Evolutionary conservation across 345 rosid genomes (phyloP).

Genomic region (Gossypium ekmanianum): DNA sequence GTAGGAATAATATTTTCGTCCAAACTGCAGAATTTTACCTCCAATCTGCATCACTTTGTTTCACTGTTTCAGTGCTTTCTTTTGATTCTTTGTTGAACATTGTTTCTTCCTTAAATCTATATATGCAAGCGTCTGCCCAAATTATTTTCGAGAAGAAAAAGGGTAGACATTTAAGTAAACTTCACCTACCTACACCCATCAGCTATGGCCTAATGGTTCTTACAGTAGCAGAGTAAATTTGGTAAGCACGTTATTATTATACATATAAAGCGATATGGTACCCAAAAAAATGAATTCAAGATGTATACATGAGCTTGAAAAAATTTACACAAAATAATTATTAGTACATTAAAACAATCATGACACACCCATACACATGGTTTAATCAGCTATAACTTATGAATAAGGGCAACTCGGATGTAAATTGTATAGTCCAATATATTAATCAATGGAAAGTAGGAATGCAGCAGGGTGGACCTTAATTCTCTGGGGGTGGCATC

Average conservation of each 20-base stretch:
- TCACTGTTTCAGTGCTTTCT: not conserved
- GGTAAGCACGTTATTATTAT: too few species aligned
- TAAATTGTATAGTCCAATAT: not conserved
- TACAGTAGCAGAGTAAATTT: too few species aligned
- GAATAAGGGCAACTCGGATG: not conserved
- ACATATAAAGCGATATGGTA: not conserved
- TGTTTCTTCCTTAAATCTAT: not conserved
- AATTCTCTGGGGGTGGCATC: slow-evolving; percentile 28
- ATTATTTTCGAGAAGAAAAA: too few species aligned
- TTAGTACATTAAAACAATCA: not conserved
- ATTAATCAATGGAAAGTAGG: not conserved
- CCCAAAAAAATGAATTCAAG: not conserved
- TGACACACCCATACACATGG: not conserved
- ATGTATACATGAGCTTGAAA: not conserved
- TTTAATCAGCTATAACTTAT: not conserved
- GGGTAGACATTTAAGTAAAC: too few species aligned
- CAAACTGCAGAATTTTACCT: not conserved
- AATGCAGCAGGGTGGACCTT: not conserved
- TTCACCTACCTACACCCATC: too few species aligned
- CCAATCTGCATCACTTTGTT: not conserved
- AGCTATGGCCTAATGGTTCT: too few species aligned
- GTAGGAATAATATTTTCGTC: not conserved
- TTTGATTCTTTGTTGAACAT: not conserved
- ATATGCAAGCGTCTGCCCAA: not conserved
- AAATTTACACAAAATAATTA: not conserved